phyloP scores from a whole-genome alignment of 306 rosid species.

The Corylus heterophylla region DNA sequence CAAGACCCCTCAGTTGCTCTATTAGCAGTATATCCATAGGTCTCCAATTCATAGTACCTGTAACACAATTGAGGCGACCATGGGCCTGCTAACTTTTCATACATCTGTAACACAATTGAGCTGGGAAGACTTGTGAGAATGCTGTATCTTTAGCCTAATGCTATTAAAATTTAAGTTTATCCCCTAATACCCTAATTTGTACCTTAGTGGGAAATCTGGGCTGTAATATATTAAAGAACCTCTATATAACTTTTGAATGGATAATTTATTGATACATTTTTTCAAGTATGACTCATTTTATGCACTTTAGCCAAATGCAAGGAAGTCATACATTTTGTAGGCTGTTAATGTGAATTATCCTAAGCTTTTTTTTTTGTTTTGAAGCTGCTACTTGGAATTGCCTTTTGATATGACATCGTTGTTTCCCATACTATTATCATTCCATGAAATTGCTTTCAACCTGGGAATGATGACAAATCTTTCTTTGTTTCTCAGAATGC shows the following conservation, averaged over 20 bases:
- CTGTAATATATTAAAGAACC: background rate
- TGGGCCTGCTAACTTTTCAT: too few relatives aligned
- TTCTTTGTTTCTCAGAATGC: conserved; percentile 45
- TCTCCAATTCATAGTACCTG: background rate
- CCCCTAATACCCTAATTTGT: too few relatives aligned
- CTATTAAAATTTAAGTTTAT: too few relatives aligned
- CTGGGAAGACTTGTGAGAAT: background rate
- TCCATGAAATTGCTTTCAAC: conserved; percentile 16
- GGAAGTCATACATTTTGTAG: background rate
- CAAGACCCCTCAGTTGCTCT: background rate
- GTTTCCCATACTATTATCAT: background rate
- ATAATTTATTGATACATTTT: background rate
- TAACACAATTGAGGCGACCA: too few relatives aligned
- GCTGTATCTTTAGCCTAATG: too few relatives aligned
- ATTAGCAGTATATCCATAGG: background rate
- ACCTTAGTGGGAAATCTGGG: background rate
- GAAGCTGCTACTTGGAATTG: background rate
- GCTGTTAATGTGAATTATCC: background rate
- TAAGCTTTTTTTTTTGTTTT: background rate
- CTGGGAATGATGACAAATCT: conserved; percentile 6
- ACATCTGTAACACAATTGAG: background rate
- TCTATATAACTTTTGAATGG: background rate
- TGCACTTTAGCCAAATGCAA: background rate
- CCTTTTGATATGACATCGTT: background rate
- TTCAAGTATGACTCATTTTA: background rate